Percentiles rank a stretch among this genome's conserved stretches.
Evolutionary conservation across 2,329 filamentous ascomycete genomes (phyloP).

Genomic region (Stagonosporopsis cucurbitacearum): DNA sequence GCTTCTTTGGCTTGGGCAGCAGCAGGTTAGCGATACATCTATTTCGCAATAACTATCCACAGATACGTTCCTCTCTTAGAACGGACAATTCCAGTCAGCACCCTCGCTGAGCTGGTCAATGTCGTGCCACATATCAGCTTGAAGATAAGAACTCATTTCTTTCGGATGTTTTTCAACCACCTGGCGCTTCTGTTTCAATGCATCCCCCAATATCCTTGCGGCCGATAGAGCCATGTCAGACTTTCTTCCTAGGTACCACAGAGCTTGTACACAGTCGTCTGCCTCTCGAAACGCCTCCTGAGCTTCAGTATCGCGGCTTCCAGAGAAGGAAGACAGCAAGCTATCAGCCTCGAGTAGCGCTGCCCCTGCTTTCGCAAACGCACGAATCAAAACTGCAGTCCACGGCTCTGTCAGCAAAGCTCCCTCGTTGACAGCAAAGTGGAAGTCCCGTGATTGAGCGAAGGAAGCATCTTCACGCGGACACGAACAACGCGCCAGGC

Average conservation of each 20-base stretch:
- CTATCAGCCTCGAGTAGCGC: constrained; percentile 50
- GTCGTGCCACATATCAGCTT: constrained; percentile 36
- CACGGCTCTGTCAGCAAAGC: constrained; percentile 67
- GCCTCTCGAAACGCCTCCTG: constrained; percentile 49
- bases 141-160: constrained; percentile 35
- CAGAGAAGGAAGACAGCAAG: constrained; percentile 11
- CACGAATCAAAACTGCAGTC: constrained; percentile 62
- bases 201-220: constrained; percentile 48
- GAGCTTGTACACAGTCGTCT: constrained; percentile 59
- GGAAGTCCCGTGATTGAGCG: constrained; percentile 53
- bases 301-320: constrained; percentile 1
- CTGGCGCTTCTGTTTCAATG: constrained; percentile 38
- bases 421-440: constrained; percentile 61
- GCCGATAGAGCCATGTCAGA: constrained; percentile 59
- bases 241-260: constrained; percentile 63
- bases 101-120: constrained; percentile 28
- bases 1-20: not conserved
- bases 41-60: not conserved
- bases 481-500: constrained; percentile 57
- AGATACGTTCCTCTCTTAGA: not conserved
- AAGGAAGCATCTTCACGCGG: constrained; percentile 37
- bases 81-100: constrained; percentile 29
- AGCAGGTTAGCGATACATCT: not conserved
- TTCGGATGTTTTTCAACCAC: constrained; percentile 29
- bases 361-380: constrained; percentile 58